Conservation (phyloP, 1,284 basidiomycete genomes). For the Coriolopsis trogii region DNA sequence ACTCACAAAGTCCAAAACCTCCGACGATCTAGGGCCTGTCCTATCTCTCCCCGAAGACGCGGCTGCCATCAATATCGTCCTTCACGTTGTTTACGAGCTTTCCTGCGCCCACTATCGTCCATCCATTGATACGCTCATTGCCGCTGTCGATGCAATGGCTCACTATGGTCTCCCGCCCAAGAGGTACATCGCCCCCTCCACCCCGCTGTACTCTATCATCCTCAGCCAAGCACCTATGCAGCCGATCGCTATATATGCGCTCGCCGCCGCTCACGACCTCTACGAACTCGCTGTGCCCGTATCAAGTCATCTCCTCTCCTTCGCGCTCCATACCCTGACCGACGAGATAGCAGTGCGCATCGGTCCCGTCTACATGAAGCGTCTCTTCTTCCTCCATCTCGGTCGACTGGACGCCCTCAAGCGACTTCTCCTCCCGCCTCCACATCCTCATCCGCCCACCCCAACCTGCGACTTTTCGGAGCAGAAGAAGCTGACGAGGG, state of each 20-base stretch:
- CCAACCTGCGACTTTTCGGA: slow-evolving; percentile 38
- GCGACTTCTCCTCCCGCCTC: slow-evolving; percentile 40
- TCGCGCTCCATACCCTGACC: slow-evolving; percentile 35
- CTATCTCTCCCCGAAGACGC: slow-evolving; percentile 37
- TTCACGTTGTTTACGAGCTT: slow-evolving; percentile 40
- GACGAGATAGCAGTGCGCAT: slow-evolving; percentile 39
- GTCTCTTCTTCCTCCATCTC: slow-evolving; percentile 45
- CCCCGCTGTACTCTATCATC: slow-evolving; percentile 36
- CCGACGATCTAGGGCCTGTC: slow-evolving; percentile 34
- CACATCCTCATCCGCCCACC: slow-evolving; percentile 40
- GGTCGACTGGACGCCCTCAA: slow-evolving; percentile 43
- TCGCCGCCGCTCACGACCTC: slow-evolving; percentile 38
- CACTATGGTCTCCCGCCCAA: slow-evolving; percentile 36
- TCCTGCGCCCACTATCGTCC: slow-evolving; percentile 41
- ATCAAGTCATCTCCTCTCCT: slow-evolving; percentile 39
- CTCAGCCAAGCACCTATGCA: slow-evolving; percentile 38
- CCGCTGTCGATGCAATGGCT: slow-evolving; percentile 35
- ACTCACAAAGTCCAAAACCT: slow-evolving; percentile 11
- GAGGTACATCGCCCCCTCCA: slow-evolving; percentile 28
- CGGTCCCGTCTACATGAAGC: slow-evolving; percentile 41
- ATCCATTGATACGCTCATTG: slow-evolving; percentile 33
- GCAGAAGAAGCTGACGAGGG: slow-evolving; percentile 43
- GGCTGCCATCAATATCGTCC: slow-evolving; percentile 39
- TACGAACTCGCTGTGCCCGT: slow-evolving; percentile 40
- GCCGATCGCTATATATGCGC: slow-evolving; percentile 40